Evolutionary conservation across 257 asterid species (phyloP), one percentile per base, ranked within the genome.

Genomic region (Primulina eburnea): DNA sequence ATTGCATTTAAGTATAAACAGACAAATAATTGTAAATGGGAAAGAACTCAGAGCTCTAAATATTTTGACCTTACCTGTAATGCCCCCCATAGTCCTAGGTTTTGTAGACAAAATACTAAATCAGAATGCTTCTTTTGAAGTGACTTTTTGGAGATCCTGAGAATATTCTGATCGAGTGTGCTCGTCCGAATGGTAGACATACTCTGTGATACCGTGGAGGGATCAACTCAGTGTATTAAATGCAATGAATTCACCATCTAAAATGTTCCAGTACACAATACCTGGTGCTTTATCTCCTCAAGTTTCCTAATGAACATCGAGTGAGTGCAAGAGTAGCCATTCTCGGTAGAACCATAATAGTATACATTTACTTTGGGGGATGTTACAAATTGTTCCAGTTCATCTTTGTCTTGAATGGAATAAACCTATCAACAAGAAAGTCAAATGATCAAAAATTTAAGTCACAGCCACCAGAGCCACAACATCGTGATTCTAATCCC

Each of bases 51-150:
- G 17, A 37, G 18, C 61, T 72, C 53, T 73, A 34, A 74, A 66
- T 52, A 57, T 56, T 66, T 37, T 29, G 74, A 73, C 65, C 69
- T 73, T 82, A 94, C 99, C 93, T 89, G 93, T 69, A 87, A 82
- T 29, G 97, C 92, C 64, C 99, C 97, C 92, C 92, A 89, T 60
- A 89, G 80, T 66, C 99, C 99, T 71, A 94, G 90, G 76, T 84
- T 80, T 79, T 88, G 96, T 62, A 89, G 77, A 78, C 96, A 91
- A 80, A 89, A 90, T 62, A 77, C 73, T 68, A 94, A 74, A 80
- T 81, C 87, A 32, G 81, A 79, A 74, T 91, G 97, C 85, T 86
- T 78, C 80, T 56, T 85, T 32, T 75, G 86, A 65, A 94, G 96
- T 76, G 71, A 69, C 82, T 81, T 89, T 77, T 82, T 94, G 64